phyloP scores from a whole-genome alignment of 805 yeast species.

The Metschnikowia anglica region DNA sequence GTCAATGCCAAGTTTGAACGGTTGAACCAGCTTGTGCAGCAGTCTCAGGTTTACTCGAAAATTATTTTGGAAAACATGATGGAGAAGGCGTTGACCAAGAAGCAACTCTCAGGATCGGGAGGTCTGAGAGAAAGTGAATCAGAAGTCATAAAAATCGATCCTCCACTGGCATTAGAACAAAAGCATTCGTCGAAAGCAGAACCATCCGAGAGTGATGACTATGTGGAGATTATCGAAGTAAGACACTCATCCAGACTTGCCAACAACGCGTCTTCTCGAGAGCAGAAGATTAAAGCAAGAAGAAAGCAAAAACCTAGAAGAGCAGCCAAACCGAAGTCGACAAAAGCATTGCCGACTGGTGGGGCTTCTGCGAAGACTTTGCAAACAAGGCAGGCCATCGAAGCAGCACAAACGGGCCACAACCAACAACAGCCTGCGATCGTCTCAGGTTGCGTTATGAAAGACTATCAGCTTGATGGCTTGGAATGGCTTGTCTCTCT shows the following conservation, averaged over 20 bases:
- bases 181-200: background rate
- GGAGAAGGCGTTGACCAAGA: conserved; percentile 41
- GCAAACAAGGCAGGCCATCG: conserved; percentile 25
- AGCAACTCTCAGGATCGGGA: conserved; percentile 13
- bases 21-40: conserved; percentile 73
- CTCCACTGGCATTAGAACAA: conserved; percentile 7
- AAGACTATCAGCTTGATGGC: conserved; percentile 86
- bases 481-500: conserved; percentile 86
- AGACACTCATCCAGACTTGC: conserved; percentile 1
- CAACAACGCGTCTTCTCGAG: background rate
- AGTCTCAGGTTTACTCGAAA: conserved; percentile 82
- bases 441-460: conserved; percentile 54
- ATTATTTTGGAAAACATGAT: conserved; percentile 80
- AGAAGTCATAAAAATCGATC: conserved; percentile 17
- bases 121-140: too few relatives aligned
- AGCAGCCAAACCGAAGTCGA: background rate
- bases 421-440: conserved; percentile 34
- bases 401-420: conserved; percentile 25
- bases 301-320: background rate
- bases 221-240: conserved; percentile 3
- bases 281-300: background rate
- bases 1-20: conserved; percentile 61
- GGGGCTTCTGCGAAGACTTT: conserved; percentile 21
- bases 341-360: conserved; percentile 1
- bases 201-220: background rate